Evolutionary conservation across 169 alveolate species (phyloP).

Genomic region (Cryptosporidium meleagridis): DNA sequence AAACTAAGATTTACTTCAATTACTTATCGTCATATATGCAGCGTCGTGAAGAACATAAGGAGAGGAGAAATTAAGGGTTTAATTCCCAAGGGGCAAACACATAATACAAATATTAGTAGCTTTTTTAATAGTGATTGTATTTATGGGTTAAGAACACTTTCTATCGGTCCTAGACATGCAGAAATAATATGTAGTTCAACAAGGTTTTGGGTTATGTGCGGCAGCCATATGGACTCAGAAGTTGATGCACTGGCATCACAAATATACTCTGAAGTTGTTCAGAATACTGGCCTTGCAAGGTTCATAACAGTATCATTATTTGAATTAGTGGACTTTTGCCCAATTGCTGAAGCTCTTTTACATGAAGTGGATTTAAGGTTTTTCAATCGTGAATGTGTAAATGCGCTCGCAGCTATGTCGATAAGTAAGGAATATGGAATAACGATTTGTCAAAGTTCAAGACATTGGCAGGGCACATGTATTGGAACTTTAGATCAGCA

Average conservation of each 20-base stretch:
- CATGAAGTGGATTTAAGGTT: constrained; percentile 59
- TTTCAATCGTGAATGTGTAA: constrained; percentile 70
- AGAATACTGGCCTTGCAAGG: constrained; percentile 32
- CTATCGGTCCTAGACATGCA: constrained; percentile 65
- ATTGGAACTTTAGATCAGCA: constrained; percentile 25
- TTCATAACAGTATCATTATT: constrained; percentile 34
- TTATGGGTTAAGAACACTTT: constrained; percentile 66
- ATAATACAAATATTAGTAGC: constrained; percentile 42
- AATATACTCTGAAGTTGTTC: constrained; percentile 61
- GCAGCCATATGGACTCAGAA: constrained; percentile 39
- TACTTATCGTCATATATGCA: constrained; percentile 58
- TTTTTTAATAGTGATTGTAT: constrained; percentile 72
- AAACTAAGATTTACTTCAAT: constrained; percentile 52
- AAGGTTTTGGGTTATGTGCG: constrained; percentile 74
- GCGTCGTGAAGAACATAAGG: constrained; percentile 60
- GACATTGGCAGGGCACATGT: constrained; percentile 75
- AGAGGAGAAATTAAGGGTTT: constrained; percentile 40
- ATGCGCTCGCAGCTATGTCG: constrained; percentile 70
- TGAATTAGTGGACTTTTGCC: constrained; percentile 65
- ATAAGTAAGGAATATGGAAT: constrained; percentile 57
- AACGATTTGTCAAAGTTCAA: constrained; percentile 57
- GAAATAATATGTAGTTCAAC: constrained; percentile 69
- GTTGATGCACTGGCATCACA: constrained; percentile 74
- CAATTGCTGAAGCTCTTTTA: constrained; percentile 48
- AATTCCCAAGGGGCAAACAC: constrained; percentile 47